Conservation (phyloP, 345 rosid genomes). For the Chamaenerion angustifolium region DNA sequence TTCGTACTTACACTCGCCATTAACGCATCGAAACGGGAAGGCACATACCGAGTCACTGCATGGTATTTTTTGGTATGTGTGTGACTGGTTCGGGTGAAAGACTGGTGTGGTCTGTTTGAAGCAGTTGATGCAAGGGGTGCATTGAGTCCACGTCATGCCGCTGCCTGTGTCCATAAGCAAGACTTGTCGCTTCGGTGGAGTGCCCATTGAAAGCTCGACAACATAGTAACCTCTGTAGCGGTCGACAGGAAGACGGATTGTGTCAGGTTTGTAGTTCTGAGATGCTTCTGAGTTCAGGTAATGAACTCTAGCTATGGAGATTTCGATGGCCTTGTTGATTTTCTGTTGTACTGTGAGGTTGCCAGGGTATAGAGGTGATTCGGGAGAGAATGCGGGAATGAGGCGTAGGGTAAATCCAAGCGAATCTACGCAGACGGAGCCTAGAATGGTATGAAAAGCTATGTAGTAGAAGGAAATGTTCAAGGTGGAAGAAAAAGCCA, state of each 20-base stretch:
- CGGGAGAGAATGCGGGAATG: slow-evolving; percentile 12
- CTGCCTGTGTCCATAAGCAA: slow-evolving; percentile 9
- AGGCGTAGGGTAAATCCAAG: slow-evolving; percentile 9
- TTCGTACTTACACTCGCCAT: slow-evolving; percentile 5
- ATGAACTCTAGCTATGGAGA: slow-evolving; percentile 1
- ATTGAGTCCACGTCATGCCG: slow-evolving; percentile 14
- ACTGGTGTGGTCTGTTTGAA: slow-evolving; percentile 2
- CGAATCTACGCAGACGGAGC: not conserved
- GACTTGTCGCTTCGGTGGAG: not conserved
- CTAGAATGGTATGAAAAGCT: not conserved
- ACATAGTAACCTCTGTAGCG: not conserved
- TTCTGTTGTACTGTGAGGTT: slow-evolving; percentile 10
- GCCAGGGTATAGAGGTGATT: slow-evolving; percentile 15
- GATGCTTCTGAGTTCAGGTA: not conserved
- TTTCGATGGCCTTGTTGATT: not conserved
- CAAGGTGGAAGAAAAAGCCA: not conserved
- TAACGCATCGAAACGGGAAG: slow-evolving; percentile 4
- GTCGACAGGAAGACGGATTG: not conserved
- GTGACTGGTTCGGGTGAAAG: slow-evolving; percentile 4
- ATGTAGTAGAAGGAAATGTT: not conserved
- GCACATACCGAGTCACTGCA: slow-evolving; percentile 11
- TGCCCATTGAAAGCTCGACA: slow-evolving; percentile 4
- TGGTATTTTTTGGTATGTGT: slow-evolving; percentile 3
- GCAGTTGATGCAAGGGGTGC: slow-evolving; percentile 14
- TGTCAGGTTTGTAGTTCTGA: not conserved